Conservation (phyloP, 352 stramenopile genomes). For the Thalassiosira livingstoniorum region DNA sequence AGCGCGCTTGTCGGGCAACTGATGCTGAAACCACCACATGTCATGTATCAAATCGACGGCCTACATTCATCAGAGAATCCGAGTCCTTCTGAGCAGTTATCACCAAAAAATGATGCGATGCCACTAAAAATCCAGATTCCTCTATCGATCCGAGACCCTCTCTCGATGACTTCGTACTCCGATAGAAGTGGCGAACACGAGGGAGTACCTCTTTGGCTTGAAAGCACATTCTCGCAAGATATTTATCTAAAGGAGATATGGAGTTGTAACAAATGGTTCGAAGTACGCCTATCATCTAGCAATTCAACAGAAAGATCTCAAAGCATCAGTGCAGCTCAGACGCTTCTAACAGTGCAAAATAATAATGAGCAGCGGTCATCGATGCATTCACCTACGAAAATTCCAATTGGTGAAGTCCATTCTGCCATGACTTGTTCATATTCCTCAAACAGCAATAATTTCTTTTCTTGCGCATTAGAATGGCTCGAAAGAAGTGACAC, state of each 20-base stretch:
- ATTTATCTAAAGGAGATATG: slow-evolving; percentile 55
- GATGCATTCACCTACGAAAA: slow-evolving; percentile 27
- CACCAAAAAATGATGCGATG: neutral
- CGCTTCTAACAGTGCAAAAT: neutral
- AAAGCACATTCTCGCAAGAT: slow-evolving; percentile 57
- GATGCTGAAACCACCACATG: slow-evolving; percentile 55
- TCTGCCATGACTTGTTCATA: slow-evolving; percentile 49
- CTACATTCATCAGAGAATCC: no score
- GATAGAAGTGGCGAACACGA: no score
- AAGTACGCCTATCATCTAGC: slow-evolving; percentile 36
- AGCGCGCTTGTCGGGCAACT: slow-evolving; percentile 74
- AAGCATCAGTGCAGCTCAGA: neutral
- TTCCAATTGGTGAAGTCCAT: slow-evolving; percentile 45
- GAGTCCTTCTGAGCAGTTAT: slow-evolving; percentile 6
- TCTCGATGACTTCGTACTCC: neutral
- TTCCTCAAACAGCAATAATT: slow-evolving; percentile 50
- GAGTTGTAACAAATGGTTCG: slow-evolving; percentile 69
- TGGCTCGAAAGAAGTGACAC: slow-evolving; percentile 72
- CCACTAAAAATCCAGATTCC: slow-evolving; percentile 8
- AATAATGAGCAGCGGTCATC: slow-evolving; percentile 21
- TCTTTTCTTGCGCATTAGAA: slow-evolving; percentile 79
- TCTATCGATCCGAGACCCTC: slow-evolving; percentile 21
- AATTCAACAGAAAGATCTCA: slow-evolving; percentile 2
- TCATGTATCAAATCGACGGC: no score
- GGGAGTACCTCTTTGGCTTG: slow-evolving; percentile 46